These are phyloP conservation scores for Boletus reticulatus DNA, from an alignment of 768 basidiomycete genomes.

Conservation along the genomic window DNA sequence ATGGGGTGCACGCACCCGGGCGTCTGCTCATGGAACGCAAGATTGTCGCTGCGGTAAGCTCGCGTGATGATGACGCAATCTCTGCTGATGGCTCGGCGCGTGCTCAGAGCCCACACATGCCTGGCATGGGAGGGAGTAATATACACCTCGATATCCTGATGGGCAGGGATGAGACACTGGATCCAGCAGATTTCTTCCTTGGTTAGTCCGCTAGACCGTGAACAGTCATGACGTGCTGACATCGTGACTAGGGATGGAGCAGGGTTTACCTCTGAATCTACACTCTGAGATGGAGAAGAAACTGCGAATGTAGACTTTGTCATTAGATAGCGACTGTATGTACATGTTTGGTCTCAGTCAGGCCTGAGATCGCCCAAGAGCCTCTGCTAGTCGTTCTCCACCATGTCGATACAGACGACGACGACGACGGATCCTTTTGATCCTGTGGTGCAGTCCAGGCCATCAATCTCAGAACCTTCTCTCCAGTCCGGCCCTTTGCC, in stretches of 20 bases:
- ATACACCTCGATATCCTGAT: conserved; percentile 89
- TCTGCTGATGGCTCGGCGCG: neutral
- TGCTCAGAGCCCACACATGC: conserved; percentile 62
- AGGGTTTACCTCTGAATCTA: conserved; percentile 48
- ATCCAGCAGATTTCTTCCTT: conserved; percentile 75
- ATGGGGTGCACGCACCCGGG: conserved; percentile 88
- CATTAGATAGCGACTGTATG: conserved; percentile 14
- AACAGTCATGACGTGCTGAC: conserved; percentile 3
- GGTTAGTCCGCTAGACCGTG: conserved; percentile 42
- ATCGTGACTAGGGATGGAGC: conserved; percentile 48
- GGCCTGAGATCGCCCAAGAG: too few relatives aligned
- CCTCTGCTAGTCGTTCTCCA: neutral
- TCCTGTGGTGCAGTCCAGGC: conserved; percentile 13
- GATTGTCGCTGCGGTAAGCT: conserved; percentile 66
- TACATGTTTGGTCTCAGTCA: conserved; percentile 22
- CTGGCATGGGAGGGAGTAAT: conserved; percentile 66
- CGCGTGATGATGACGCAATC: neutral
- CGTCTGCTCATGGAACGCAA: conserved; percentile 92
- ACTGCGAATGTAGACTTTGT: conserved; percentile 32
- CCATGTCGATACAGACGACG: conserved; percentile 17
- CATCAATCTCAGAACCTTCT: conserved; percentile 28
- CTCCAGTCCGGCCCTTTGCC: conserved; percentile 54
- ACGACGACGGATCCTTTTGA: conserved; percentile 27
- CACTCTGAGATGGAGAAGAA: conserved; percentile 71
- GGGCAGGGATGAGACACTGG: conserved; percentile 86